Base-by-base conservation (phyloP, 352 stramenopile genomes). In the Thraustochytrium sp. region DNA sequence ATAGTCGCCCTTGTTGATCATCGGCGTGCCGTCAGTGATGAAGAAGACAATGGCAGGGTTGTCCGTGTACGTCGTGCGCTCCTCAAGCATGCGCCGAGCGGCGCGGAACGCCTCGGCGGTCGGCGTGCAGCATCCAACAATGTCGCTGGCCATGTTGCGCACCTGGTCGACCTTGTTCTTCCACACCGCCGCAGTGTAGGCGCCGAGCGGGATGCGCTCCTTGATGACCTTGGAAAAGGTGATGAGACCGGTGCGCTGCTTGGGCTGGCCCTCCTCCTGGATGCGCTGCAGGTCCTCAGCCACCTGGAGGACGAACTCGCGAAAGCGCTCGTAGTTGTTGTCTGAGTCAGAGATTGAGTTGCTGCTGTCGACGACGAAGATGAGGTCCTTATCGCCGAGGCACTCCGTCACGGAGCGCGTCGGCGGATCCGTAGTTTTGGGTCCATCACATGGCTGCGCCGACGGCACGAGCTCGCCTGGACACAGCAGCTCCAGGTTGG, bases 31-130 rank as follows among this genome's bases (percentile, higher is more conserved):
- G 55, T 65, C 55, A 18, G 55, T 65, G 34, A 65, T 65, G 34
- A 65, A n/a, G n/a, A 65, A 65, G 55, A 65, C n/a, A n/a, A 65
- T 65, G 11, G 55, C 55, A n/a, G n/a, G n/a, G n/a, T n/a, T n/a
- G 26, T 65, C 34, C n/a, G 9, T 9, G 9, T 65, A 9, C 55
- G n/a, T n/a, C 9, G 55, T 65, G 34, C 55, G 55, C 55, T 65
- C 55, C 26, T n/a, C 9, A 31, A 65, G 34, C 9, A 65, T 65
- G 9, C n/a, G 9, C 26, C 55, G 55, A 65, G 55, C 55, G 16
- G n/a, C 9, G n/a, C n/a, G 9, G 9, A 65, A 38, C 9, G 55
- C 55, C 34, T 65, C 55, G 11, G 55, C 55, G 18, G 55, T 65
- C n/a, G 55, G 55, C 9, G 55, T 65, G 34, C 55, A 65, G 55